Conservation (phyloP, 805 yeast species). For the Metschnikowia gelsemii region DNA sequence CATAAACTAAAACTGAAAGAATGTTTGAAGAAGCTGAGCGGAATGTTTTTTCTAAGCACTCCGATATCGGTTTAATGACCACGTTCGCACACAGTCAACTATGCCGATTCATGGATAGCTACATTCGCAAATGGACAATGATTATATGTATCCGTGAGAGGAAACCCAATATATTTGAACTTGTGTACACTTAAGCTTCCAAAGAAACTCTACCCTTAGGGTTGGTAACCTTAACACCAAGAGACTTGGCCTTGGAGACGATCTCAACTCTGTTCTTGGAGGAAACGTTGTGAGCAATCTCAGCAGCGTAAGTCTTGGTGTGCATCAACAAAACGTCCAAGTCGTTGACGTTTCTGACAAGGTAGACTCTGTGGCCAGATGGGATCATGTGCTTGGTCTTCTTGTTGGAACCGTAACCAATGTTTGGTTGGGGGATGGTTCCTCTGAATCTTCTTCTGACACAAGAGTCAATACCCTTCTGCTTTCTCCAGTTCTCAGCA, state of each 20-base stretch:
- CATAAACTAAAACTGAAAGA: not conserved
- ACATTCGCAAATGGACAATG: conserved; percentile 13
- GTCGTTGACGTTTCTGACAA: conserved; percentile 89
- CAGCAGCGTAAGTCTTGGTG: conserved; percentile 99
- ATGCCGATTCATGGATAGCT: not conserved
- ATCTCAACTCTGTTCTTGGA: conserved; percentile 97
- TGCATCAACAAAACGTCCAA: conserved; percentile 94
- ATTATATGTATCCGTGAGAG: conserved; percentile 24
- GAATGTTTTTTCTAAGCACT: too few relatives aligned
- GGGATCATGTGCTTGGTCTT: conserved; percentile 94
- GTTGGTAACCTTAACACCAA: conserved; percentile 98
- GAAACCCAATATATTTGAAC: conserved; percentile 21
- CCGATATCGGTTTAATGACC: too few relatives aligned
- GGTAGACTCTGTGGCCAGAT: conserved; percentile 97
- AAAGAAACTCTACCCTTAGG: conserved; percentile 97
- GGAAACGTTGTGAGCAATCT: conserved; percentile 98
- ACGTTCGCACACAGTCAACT: too few relatives aligned
- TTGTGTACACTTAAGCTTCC: conserved; percentile 71
- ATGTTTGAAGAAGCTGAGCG: too few relatives aligned
- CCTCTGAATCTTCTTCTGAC: conserved; percentile 99
- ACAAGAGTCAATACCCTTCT: conserved; percentile 99
- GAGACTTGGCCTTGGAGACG: conserved; percentile 94
- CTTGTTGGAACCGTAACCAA: conserved; percentile 99
- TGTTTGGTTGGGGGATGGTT: conserved; percentile 97
- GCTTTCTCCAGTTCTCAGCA: conserved; percentile 99